Evolutionary conservation across 257 asterid genomes (phyloP).

Genomic region (Scutellaria minor): DNA sequence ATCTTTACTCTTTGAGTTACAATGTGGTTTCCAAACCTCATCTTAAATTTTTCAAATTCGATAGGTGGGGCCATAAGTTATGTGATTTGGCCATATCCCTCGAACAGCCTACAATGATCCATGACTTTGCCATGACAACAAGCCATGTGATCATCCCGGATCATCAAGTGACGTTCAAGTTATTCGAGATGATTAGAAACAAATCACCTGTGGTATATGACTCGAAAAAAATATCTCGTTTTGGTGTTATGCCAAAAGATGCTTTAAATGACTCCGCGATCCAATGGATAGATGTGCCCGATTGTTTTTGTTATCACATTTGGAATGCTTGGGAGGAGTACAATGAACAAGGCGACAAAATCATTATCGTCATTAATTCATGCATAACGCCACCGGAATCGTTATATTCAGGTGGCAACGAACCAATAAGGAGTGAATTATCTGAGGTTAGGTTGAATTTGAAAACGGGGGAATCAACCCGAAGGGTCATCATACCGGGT

Average conservation of each 20-base stretch:
- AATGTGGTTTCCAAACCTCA: conserved; percentile 46
- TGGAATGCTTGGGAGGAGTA: conserved; percentile 78
- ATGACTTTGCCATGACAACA: conserved; percentile 62
- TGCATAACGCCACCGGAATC: conserved; percentile 58
- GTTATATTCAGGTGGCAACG: conserved; percentile 34
- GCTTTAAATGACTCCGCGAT: conserved; percentile 45
- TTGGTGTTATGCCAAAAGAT: conserved; percentile 48
- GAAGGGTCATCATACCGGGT: conserved; percentile 45
- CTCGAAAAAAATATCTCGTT: conserved; percentile 47
- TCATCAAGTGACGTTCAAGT: conserved; percentile 60
- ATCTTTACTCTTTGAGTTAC: conserved; percentile 54
- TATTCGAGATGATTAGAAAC: conserved; percentile 54
- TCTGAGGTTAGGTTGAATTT: conserved; percentile 51
- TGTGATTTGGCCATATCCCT: conserved; percentile 54
- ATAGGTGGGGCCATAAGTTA: conserved; percentile 42
- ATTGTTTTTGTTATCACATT: conserved; percentile 60
- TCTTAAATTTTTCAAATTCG: conserved; percentile 55
- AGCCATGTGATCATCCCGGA: conserved; percentile 69
- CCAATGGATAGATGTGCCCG: conserved; percentile 58
- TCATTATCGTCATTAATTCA: conserved; percentile 47
- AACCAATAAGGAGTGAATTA: conserved; percentile 35
- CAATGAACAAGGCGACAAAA: conserved; percentile 33
- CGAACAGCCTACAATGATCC: conserved; percentile 56
- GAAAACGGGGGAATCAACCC: conserved; percentile 41
- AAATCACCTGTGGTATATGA: conserved; percentile 57